These are phyloP conservation scores for Westerdykella sp. DNA, from an alignment of 2,329 filamentous ascomycete species.

Conservation along the genomic window DNA sequence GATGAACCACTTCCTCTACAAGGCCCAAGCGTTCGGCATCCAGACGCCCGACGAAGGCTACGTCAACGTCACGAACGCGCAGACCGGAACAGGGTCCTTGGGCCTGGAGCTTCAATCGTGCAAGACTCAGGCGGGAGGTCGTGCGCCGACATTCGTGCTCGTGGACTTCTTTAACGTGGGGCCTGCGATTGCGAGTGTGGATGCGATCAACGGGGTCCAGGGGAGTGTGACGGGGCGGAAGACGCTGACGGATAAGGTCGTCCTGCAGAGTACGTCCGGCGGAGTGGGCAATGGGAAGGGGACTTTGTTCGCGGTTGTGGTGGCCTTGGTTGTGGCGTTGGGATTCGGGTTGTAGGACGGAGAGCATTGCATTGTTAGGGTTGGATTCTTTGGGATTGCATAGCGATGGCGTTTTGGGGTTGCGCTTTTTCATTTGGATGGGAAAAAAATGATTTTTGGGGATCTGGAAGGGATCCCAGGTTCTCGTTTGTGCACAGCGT, in stretches of 20 bases:
- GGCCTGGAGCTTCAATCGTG: conserved; percentile 32
- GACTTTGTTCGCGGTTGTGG: conserved; percentile 23
- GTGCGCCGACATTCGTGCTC: conserved; percentile 63
- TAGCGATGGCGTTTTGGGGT: not conserved
- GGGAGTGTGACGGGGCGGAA: conserved; percentile 22
- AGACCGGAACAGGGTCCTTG: conserved; percentile 52
- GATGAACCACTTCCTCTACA: conserved; percentile 76
- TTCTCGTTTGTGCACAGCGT: too few relatives aligned
- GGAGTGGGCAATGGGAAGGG: conserved; percentile 13
- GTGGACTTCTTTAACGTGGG: conserved; percentile 77
- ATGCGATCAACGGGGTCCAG: conserved; percentile 61
- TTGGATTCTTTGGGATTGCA: not conserved
- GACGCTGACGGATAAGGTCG: conserved; percentile 15
- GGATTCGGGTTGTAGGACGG: conserved; percentile 17
- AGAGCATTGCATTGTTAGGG: not conserved
- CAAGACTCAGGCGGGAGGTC: conserved; percentile 56
- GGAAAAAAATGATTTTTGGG: too few relatives aligned
- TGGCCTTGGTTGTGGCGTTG: conserved; percentile 27
- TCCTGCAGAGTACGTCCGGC: conserved; percentile 9
- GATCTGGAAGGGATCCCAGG: too few relatives aligned
- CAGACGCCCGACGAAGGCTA: conserved; percentile 42
- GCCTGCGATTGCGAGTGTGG: conserved; percentile 62
- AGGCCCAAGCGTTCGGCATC: conserved; percentile 40
- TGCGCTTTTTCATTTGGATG: not conserved
- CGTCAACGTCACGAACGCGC: conserved; percentile 60